Evolutionary conservation across 2,329 filamentous ascomycete genomes (phyloP).

Genomic region (Penicillium sp.): DNA sequence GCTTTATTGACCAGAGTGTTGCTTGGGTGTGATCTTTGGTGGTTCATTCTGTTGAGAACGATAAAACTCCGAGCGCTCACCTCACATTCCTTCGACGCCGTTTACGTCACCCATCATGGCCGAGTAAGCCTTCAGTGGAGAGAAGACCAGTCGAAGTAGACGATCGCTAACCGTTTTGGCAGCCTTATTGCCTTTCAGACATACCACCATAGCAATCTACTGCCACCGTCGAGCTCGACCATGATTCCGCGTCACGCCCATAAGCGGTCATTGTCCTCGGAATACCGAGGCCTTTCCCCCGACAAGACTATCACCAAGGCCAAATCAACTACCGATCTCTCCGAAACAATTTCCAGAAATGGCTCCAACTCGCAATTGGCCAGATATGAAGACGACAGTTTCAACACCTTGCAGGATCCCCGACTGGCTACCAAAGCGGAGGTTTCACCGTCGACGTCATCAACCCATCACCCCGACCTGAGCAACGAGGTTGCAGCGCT

Average conservation of each 20-base stretch:
- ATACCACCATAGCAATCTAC: conserved; percentile 36
- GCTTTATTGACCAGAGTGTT: conserved; percentile 11
- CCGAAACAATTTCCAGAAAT: conserved; percentile 31
- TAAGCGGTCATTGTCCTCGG: conserved; percentile 40
- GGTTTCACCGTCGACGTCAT: conserved; percentile 36
- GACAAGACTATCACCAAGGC: conserved; percentile 44
- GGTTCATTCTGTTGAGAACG: not conserved
- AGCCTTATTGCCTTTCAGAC: conserved; percentile 43
- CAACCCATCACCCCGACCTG: conserved; percentile 57
- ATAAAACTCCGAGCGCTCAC: not conserved
- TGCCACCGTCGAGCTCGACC: conserved; percentile 35
- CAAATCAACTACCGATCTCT: conserved; percentile 46
- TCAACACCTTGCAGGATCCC: conserved; percentile 50
- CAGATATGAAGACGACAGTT: conserved; percentile 40
- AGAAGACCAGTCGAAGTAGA: not conserved
- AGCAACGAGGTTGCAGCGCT: conserved; percentile 81
- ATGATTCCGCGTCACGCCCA: conserved; percentile 40
- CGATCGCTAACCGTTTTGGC: conserved; percentile 16
- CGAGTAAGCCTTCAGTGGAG: conserved; percentile 33
- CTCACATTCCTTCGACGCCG: conserved; percentile 21
- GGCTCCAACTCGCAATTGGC: conserved; percentile 19
- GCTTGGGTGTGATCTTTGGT: conserved; percentile 17
- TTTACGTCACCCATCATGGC: conserved; percentile 37
- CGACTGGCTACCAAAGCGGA: conserved; percentile 39
- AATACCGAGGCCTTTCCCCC: conserved; percentile 35